Percentiles rank a stretch among this genome's conserved stretches.
phyloP scores from a whole-genome alignment of 192 early-diverging fungal genomes.

The Funneliformis mosseae region DNA sequence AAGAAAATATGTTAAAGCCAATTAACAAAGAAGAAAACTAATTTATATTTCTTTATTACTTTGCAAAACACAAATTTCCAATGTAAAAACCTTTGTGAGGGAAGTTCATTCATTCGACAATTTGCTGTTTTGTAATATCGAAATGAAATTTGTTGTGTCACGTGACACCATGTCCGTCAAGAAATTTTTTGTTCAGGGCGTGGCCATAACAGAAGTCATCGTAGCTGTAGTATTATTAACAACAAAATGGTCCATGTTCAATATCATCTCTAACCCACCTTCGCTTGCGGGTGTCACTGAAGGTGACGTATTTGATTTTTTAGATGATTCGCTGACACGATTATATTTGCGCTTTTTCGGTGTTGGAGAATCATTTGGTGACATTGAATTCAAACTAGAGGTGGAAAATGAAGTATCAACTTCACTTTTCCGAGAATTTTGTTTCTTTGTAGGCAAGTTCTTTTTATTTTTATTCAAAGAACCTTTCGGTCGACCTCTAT shows the following conservation, averaged over 20 bases:
- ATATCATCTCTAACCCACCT: not conserved
- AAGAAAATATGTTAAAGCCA: not conserved
- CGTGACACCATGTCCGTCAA: not conserved
- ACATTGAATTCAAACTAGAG: not conserved
- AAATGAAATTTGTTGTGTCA: not conserved
- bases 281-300: not conserved
- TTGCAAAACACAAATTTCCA: not conserved
- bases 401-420: not conserved
- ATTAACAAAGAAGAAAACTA: not conserved
- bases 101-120: no score
- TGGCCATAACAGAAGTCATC: not conserved
- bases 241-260: not conserved
- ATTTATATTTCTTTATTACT: not conserved
- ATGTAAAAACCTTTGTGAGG: no score
- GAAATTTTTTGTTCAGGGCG: not conserved
- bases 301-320: not conserved
- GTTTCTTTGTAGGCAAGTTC: not conserved
- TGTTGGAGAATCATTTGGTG: no score
- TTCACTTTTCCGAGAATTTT: not conserved
- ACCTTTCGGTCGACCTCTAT: not conserved
- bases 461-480: not conserved
- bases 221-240: not conserved
- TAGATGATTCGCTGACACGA: not conserved
- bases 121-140: not conserved
- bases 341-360: no score